Evolutionary conservation across 1,139 yeast species (phyloP), one percentile per base, ranked within the genome.

Genomic region (Suhomyces bolitotheri): DNA sequence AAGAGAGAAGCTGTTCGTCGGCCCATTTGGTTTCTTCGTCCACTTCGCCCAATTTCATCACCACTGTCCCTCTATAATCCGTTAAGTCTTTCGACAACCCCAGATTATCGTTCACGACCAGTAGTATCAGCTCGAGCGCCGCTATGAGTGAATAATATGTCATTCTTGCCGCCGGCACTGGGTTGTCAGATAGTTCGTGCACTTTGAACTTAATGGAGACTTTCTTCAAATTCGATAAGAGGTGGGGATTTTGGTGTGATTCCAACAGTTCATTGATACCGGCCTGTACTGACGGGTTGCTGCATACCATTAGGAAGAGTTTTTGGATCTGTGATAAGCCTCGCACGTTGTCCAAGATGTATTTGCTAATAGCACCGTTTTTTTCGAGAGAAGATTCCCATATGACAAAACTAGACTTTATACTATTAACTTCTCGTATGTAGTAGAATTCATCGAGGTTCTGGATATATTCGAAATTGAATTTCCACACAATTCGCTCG

Each of bases 401-500:
- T 7, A 70, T 68, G 32, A 67, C 46, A 29, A 64, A 55, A n/a
- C 64, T 51, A n/a, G 63, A 52, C 32, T 54, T 58, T 17, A 62
- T 22, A 14, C 49, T 49, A 30, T 52, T 36, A 22, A 68, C 42
- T 9, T 35, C 29, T 15, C 46, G 39, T 7, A 70, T 59, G 32
- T 52, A 60, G 34, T 56, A 43, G 6, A 41, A 22, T 40, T 63
- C 69, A 22, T 56, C 53, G 26, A 49, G 45, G 25, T 49, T 47
- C 34, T 49, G 50, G 38, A 58, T 48, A 40, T 65, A 66, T 25
- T 68, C 69, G 37, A 67, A 66, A 40, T 62, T 57, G 42, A 65
- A 68, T 41, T 61, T 64, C 75, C 75, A 70, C 10, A 68, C 56
- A 4, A 66, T 61, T 17, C 75, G 44, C 45, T 70, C 75, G 45